Percentiles rank a stretch among this genome's conserved stretches.
phyloP scores from a whole-genome alignment of 768 basidiomycete genomes.

The Strobilomyces dryophilus region DNA sequence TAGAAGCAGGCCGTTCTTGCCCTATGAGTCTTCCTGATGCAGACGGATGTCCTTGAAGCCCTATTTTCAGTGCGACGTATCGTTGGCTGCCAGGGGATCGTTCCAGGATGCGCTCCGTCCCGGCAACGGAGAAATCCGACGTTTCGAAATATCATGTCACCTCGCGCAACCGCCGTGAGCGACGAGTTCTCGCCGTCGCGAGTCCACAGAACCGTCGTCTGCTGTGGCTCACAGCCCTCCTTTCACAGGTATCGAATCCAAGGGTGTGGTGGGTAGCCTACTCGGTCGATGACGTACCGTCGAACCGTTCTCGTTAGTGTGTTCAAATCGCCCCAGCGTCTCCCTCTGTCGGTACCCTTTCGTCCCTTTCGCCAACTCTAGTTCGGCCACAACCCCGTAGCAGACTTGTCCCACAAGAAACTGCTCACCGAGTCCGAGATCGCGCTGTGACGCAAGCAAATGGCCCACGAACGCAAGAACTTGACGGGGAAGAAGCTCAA shows the following conservation, averaged over 20 bases:
- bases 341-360: slow-evolving; percentile 43
- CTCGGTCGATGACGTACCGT: slow-evolving; percentile 46
- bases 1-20: too few relatives aligned
- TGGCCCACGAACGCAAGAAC: slow-evolving; percentile 76
- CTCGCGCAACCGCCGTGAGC: too few relatives aligned
- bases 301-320: slow-evolving; percentile 68
- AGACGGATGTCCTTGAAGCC: too few relatives aligned
- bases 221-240: neutral
- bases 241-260: slow-evolving; percentile 37
- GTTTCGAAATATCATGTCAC: too few relatives aligned
- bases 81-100: too few relatives aligned
- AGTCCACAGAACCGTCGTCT: slow-evolving; percentile 8
- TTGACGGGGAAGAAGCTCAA: slow-evolving; percentile 31
- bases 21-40: too few relatives aligned
- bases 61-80: too few relatives aligned
- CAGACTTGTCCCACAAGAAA: slow-evolving; percentile 33
- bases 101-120: too few relatives aligned
- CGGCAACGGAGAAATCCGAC: too few relatives aligned
- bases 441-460: slow-evolving; percentile 84
- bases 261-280: slow-evolving; percentile 32
- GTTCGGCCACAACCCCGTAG: neutral
- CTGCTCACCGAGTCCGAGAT: slow-evolving; percentile 69
- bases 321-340: slow-evolving; percentile 63
- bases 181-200: slow-evolving; percentile 9
- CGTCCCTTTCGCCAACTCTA: too few relatives aligned